These are phyloP conservation scores for Cucumis cinereus DNA, from an alignment of 306 rosid species.

Conservation along the genomic window DNA sequence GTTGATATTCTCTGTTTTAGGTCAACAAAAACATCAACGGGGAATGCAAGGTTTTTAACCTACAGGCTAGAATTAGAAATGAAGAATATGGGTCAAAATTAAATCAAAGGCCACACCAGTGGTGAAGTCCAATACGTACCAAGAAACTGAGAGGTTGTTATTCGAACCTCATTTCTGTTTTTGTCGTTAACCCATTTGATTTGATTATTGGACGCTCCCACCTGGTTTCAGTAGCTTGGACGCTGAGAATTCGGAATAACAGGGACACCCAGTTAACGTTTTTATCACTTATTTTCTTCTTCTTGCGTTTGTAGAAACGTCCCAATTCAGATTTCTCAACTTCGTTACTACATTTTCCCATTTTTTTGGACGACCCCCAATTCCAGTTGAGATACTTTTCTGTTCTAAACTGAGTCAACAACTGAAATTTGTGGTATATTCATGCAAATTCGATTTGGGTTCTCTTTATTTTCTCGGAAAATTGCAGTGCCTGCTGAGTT, in stretches of 20 bases:
- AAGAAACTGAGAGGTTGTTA: conserved; percentile 15
- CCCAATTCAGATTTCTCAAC: not conserved
- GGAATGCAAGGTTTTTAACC: not conserved
- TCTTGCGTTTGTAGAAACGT: not conserved
- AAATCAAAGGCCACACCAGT: not conserved
- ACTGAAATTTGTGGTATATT: not conserved
- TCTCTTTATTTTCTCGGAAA: not conserved
- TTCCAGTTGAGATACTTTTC: not conserved
- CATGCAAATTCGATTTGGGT: not conserved
- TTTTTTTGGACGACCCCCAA: not conserved
- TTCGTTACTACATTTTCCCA: not conserved
- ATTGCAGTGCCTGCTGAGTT: not conserved
- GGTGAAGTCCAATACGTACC: conserved; percentile 7
- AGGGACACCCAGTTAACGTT: not conserved
- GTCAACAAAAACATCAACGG: not conserved
- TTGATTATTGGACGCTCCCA: not conserved
- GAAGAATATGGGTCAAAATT: not conserved
- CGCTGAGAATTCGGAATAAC: conserved; percentile 4
- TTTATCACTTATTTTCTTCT: not conserved
- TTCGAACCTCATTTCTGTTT: conserved; percentile 6
- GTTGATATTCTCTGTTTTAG: not conserved
- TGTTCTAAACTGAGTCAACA: not conserved
- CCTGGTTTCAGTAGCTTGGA: conserved; percentile 5
- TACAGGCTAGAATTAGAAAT: not conserved
- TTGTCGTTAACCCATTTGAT: conserved; percentile 14